Percentiles rank a stretch among this genome's conserved stretches.
These are phyloP conservation scores for Saturnispora besseyi DNA, from an alignment of 805 yeast genomes.

Conservation along the genomic window DNA sequence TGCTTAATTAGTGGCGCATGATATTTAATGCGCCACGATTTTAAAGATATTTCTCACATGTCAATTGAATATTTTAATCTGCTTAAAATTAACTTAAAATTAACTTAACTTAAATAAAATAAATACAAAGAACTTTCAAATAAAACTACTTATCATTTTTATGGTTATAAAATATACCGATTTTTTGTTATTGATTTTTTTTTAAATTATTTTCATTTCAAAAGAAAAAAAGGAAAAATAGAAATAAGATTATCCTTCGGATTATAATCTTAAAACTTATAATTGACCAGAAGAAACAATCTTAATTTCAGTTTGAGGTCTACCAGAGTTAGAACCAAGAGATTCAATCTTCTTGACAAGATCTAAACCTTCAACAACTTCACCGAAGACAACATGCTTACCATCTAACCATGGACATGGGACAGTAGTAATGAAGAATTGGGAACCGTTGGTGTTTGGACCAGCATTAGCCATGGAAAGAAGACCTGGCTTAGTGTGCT, in stretches of 20 bases:
- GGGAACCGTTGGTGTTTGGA: slow-evolving; percentile 88
- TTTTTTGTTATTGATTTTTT: neutral
- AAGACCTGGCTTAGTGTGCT: slow-evolving; percentile 72
- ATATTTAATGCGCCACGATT: no score
- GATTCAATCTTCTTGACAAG: slow-evolving; percentile 82
- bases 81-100: neutral
- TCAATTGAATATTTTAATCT: neutral
- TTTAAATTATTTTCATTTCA: neutral
- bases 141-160: neutral
- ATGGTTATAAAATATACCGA: neutral
- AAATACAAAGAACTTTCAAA: no score
- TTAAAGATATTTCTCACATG: no score
- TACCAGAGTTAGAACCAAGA: slow-evolving; percentile 45
- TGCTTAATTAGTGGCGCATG: no score
- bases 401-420: slow-evolving; percentile 74
- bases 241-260: neutral
- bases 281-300: slow-evolving; percentile 55
- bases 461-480: slow-evolving; percentile 92
- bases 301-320: slow-evolving; percentile 42
- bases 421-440: slow-evolving; percentile 80
- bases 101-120: neutral
- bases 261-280: slow-evolving; percentile 13
- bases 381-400: slow-evolving; percentile 72
- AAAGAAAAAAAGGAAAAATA: neutral
- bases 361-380: slow-evolving; percentile 54